Base-by-base conservation (phyloP, 2,329 filamentous ascomycete genomes). In the Thelonectria olida region DNA sequence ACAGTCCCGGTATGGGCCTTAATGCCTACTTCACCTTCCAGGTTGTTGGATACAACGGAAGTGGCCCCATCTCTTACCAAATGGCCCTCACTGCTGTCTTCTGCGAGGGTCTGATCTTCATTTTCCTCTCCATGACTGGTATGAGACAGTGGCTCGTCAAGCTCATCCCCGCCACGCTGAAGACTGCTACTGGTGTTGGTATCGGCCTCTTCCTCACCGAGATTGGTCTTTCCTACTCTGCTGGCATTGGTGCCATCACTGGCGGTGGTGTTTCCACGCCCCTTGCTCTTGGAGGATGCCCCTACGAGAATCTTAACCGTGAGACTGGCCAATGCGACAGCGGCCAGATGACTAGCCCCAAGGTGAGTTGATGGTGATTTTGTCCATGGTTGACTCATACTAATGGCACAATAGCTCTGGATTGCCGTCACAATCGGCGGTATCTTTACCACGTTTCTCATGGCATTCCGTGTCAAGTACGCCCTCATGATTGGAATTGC, bases 341-440 rank as follows among this genome's bases (percentile, higher is more conserved):
- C 19, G 82, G 88, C 22, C 88, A 92, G 72, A 93, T 96, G 91
- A 84, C 88, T 5, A 96, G 86, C 70, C 90, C 92, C 8, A 91
- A 91, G 49, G 89, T 86, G 74, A 68, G 78, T 70, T 12, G 8
- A 55, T 5, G 12, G 36, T 2, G 2, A 3, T 19, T 10, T 19
- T 2, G 4, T 25, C 2, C n/a, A 2, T 15, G 3, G 7, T 5
- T n/a, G n/a, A n/a, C n/a, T 7, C 13, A 17, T 22, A n/a, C n/a
- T 28, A 22, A 63, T 70, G 20, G 71, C 36, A 2, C 13, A 17
- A 15, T 38, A 89, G 87, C 81, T 96, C 84, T 97, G 93, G 93
- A 86, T 96, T 54, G 93, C 92, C 10, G 90, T 97, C 65, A 89
- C 93, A 73, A 88, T 90, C 54, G 92, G 93, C 13, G 92, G 92